A percentile compares a stretch with the other conserved stretches of the same genome.
phyloP scores from a whole-genome alignment of 2,329 filamentous ascomycete species.

The Scopulariopsis brevicaulis region DNA sequence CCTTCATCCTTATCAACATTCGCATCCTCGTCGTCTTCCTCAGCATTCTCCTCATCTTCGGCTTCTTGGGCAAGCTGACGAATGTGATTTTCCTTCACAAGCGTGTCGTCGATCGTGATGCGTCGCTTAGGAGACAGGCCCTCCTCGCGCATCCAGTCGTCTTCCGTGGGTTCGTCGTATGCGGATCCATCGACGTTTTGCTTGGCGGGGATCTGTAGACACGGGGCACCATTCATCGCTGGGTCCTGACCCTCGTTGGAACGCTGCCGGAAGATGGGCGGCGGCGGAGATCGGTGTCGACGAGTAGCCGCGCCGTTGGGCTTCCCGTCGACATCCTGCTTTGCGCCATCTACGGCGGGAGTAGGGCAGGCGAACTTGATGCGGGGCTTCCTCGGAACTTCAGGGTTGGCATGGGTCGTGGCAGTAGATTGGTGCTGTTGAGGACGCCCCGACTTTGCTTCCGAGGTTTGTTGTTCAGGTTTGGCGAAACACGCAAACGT shows the following conservation, averaged over 20 bases:
- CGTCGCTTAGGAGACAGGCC: constrained; percentile 51
- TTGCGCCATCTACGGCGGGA: constrained; percentile 23
- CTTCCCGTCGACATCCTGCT: constrained; percentile 7
- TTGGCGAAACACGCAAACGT: constrained; percentile 8
- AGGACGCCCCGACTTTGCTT: constrained; percentile 14
- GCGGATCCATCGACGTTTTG: constrained; percentile 84
- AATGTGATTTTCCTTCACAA: constrained; percentile 82
- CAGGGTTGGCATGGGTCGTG: constrained; percentile 33
- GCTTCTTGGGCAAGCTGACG: constrained; percentile 78
- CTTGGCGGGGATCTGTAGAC: constrained; percentile 11
- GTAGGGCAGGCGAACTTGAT: constrained; percentile 80
- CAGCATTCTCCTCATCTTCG: constrained; percentile 67
- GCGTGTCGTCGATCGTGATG: constrained; percentile 79
- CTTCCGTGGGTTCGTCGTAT: constrained; percentile 67
- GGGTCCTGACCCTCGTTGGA: neutral
- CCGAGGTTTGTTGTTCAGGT: constrained; percentile 11
- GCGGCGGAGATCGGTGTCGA: neutral
- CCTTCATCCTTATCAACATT: constrained; percentile 28
- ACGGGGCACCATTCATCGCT: neutral
- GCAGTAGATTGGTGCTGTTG: constrained; percentile 43
- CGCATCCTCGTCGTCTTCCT: constrained; percentile 51
- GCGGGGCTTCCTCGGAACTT: constrained; percentile 59
- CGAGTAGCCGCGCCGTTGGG: constrained; percentile 13
- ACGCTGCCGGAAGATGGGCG: neutral
- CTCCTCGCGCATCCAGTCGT: constrained; percentile 79